These are phyloP conservation scores for Mentha longifolia DNA, from an alignment of 257 asterid species.

Conservation along the genomic window DNA sequence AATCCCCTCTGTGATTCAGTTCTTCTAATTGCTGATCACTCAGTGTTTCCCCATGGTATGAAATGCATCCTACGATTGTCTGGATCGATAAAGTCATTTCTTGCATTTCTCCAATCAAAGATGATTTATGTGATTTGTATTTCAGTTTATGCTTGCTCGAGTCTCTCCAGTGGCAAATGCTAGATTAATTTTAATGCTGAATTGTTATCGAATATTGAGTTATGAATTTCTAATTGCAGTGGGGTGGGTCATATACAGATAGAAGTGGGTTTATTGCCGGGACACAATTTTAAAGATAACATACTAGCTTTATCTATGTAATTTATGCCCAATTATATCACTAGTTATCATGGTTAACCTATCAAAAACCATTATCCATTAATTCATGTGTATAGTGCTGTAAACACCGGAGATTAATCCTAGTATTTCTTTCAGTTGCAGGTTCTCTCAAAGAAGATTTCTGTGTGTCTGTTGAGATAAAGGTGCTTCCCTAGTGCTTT, in stretches of 20 bases:
- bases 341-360: constrained; percentile 13
- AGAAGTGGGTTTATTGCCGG: constrained; percentile 10
- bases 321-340: constrained; percentile 3
- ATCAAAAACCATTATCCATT: constrained; percentile 1
- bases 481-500: constrained; percentile 54
- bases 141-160: constrained; percentile 25
- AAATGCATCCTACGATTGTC: constrained; percentile 24
- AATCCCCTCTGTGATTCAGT: constrained; percentile 72
- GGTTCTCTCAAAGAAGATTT: constrained; percentile 59
- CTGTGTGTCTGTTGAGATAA: constrained; percentile 80
- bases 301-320: constrained; percentile 10
- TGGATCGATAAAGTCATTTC: constrained; percentile 7
- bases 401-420: constrained; percentile 23
- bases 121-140: background rate
- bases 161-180: constrained; percentile 26
- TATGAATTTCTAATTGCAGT: constrained; percentile 3
- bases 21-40: constrained; percentile 85
- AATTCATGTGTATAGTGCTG: constrained; percentile 8
- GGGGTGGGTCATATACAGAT: background rate
- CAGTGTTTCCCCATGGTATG: constrained; percentile 82
- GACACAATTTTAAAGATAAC: background rate
- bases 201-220: constrained; percentile 18
- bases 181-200: constrained; percentile 1
- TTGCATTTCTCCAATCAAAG: constrained; percentile 21
- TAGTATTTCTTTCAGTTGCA: constrained; percentile 42